A percentile compares a stretch with the other conserved stretches of the same genome.
Conservation (phyloP, 768 basidiomycete species). For the Punctularia strigosozonata region DNA sequence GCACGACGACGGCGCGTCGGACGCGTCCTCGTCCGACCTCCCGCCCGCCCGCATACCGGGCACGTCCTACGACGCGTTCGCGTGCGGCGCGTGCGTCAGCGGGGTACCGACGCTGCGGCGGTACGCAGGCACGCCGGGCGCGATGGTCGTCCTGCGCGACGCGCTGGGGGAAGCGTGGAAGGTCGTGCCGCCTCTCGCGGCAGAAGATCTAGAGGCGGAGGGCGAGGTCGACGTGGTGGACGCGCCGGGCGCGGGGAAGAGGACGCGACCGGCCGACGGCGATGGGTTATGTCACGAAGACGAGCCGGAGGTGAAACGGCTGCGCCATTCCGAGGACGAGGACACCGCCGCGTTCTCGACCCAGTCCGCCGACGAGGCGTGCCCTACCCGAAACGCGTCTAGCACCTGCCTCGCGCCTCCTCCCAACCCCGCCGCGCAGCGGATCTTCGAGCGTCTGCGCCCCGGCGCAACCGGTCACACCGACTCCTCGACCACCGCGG, state of each 20-base stretch:
- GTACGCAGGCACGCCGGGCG: constrained; percentile 59
- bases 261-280: constrained; percentile 21
- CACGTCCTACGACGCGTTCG: constrained; percentile 61
- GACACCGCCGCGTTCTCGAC: too few relatives aligned
- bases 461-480: too few relatives aligned
- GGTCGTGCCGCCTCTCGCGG: constrained; percentile 25
- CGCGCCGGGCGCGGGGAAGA: constrained; percentile 25
- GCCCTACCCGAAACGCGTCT: too few relatives aligned
- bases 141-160: constrained; percentile 55
- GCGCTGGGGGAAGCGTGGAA: constrained; percentile 37
- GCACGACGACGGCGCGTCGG: constrained; percentile 42
- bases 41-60: constrained; percentile 59
- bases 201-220: constrained; percentile 14
- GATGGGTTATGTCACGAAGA: too few relatives aligned
- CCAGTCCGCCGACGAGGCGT: too few relatives aligned
- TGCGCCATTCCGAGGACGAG: constrained; percentile 32
- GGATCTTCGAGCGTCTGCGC: constrained; percentile 26
- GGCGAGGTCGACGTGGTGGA: constrained; percentile 5
- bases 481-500: too few relatives aligned
- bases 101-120: constrained; percentile 38
- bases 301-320: constrained; percentile 29
- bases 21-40: constrained; percentile 50
- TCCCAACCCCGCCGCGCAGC: constrained; percentile 31
- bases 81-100: constrained; percentile 62
- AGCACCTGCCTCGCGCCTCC: constrained; percentile 44